Evolutionary conservation across 306 rosid species (phyloP).

Genomic region (Vigna radiata): DNA sequence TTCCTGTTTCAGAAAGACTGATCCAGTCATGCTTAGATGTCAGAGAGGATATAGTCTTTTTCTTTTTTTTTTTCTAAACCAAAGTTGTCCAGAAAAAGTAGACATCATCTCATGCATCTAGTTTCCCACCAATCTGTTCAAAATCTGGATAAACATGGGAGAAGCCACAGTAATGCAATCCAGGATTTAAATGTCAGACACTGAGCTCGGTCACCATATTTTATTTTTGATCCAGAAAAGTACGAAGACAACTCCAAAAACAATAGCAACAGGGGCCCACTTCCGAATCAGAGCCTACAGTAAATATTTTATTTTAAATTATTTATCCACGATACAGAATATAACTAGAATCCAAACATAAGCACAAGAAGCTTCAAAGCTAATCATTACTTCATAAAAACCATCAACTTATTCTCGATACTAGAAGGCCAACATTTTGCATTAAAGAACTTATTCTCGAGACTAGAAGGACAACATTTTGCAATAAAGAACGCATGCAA

Average conservation of each 20-base stretch:
- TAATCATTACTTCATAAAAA: constrained; percentile 3
- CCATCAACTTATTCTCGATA: constrained; percentile 19
- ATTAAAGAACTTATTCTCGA: constrained; percentile 14
- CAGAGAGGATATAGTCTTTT: constrained; percentile 36
- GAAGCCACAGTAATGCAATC: constrained; percentile 35
- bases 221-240: constrained; percentile 94
- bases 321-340: constrained; percentile 18
- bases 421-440: constrained; percentile 9
- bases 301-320: constrained; percentile 42
- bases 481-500: constrained; percentile 6
- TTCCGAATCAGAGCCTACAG: constrained; percentile 88
- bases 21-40: constrained; percentile 42
- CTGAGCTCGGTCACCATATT: constrained; percentile 71
- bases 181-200: constrained; percentile 7
- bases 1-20: constrained; percentile 43
- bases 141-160: constrained; percentile 32
- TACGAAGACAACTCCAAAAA: constrained; percentile 94
- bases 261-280: constrained; percentile 99
- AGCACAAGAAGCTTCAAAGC: constrained; percentile 33
- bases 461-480: not conserved
- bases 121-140: constrained; percentile 36
- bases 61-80: constrained; percentile 34
- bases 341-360: constrained; percentile 28
- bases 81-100: constrained; percentile 36
- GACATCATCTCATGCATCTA: constrained; percentile 31